Evolutionary conservation across 257 asterid genomes (phyloP), one percentile per base, ranked within the genome.

Genomic region (Prunella vulgaris): DNA sequence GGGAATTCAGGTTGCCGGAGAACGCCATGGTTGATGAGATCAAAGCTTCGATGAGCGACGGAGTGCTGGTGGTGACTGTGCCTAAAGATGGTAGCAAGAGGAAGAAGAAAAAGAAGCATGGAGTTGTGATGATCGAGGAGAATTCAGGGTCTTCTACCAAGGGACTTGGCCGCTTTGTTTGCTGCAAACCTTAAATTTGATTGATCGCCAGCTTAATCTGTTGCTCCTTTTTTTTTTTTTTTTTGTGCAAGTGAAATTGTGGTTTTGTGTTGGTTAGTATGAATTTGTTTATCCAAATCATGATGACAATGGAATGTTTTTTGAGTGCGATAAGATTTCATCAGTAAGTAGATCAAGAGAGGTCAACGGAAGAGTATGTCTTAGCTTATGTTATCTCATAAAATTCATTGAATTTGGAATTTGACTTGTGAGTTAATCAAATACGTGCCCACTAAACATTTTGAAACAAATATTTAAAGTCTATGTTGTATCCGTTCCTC

Each of bases 161-260:
- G 38, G 82, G 85, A 18, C 64, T 83, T 6, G 52, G 69, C 28
- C 64, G 82, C 25, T 83, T 83, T 35, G 82, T 67, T 25, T 83
- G 88, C 75, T 80, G 73, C 80, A 83, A 78, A 70, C 77, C 82
- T 49, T 83, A 40, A 80, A n/a, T n/a, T n/a, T n/a, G n/a, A n/a
- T n/a, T n/a, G n/a, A n/a, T n/a, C n/a, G n/a, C n/a, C n/a, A n/a
- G n/a, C n/a, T 21, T 70, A 6, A 10, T 1, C 10, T 14, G 5
- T 56, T 4, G 9, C 10, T 56, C 30, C 33, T 25, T 42, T 6
- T 28, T 28, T 3, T n/a, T n/a, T 28, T 28, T 28, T 28, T 28
- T 4, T 28, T 28, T 28, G 5, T n/a, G 51, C 20, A 38, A 32
- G 14, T 46, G 53, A 30, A 3, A 28, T 28, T 4, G 33, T 28